Percentiles rank a stretch among this genome's conserved stretches.
Evolutionary conservation across 176 grass and related monocot species (phyloP).

Genomic region (Hordeum marinum): DNA sequence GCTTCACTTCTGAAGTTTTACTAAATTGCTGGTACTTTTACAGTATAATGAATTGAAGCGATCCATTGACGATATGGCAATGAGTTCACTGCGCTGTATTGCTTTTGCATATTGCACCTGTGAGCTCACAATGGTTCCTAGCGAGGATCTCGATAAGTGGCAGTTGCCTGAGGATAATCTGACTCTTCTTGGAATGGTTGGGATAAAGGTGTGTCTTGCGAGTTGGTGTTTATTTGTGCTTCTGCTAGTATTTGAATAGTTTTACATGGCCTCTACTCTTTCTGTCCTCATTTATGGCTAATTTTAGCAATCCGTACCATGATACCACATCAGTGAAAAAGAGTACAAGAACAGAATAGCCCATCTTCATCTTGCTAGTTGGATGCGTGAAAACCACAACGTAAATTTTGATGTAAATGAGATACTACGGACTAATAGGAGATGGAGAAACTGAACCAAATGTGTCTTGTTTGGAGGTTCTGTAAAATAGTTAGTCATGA

Average conservation of each 20-base stretch:
- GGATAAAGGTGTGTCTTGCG: constrained; percentile 39
- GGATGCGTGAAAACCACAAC: not conserved
- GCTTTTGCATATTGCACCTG: constrained; percentile 52
- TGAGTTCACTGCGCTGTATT: constrained; percentile 50
- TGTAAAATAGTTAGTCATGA: not conserved
- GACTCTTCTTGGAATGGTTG: constrained; percentile 41
- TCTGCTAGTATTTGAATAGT: not conserved
- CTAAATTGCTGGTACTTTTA: not conserved
- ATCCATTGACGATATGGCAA: constrained; percentile 53
- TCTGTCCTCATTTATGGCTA: not conserved
- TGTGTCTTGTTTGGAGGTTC: not conserved
- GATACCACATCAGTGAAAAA: not conserved
- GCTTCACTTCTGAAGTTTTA: not conserved
- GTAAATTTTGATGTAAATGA: not conserved
- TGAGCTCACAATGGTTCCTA: constrained; percentile 34
- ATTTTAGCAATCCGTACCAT: not conserved
- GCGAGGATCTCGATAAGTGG: constrained; percentile 45
- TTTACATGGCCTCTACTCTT: not conserved
- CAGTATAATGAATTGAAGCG: constrained; percentile 48
- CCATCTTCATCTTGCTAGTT: not conserved
- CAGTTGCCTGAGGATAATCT: constrained; percentile 48
- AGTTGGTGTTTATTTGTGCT: not conserved
- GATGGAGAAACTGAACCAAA: not conserved
- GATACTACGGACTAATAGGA: not conserved
- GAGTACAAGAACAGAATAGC: not conserved